Evolutionary conservation across 2,329 filamentous ascomycete species (phyloP).

Genomic region (Sclerotinia nivalis): DNA sequence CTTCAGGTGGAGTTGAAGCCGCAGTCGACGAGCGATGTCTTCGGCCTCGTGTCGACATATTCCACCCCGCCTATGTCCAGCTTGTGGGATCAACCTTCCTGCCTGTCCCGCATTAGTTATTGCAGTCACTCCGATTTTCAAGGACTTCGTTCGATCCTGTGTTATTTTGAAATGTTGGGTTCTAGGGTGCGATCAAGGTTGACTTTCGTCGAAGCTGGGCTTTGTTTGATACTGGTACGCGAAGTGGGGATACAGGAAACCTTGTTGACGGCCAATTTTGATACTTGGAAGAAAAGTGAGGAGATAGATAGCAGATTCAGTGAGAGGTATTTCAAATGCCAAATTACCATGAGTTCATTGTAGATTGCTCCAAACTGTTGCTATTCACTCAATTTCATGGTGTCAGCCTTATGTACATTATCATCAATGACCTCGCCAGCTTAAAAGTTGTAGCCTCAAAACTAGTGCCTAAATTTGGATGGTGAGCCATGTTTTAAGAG

Average conservation of each 20-base stretch:
- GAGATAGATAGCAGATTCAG: not conserved
- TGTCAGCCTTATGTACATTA: conserved; percentile 24
- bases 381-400: conserved; percentile 16
- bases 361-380: conserved; percentile 5
- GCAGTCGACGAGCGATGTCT: conserved; percentile 66
- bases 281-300: not conserved
- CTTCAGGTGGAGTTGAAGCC: conserved; percentile 55
- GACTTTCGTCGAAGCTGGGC: conserved; percentile 30
- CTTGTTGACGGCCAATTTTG: not conserved
- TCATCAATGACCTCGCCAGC: conserved; percentile 15
- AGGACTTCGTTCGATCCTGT: conserved; percentile 26
- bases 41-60: conserved; percentile 55
- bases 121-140: conserved; percentile 18
- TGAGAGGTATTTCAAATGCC: not conserved
- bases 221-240: conserved; percentile 24
- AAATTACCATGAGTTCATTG: conserved; percentile 12
- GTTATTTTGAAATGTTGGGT: conserved; percentile 13
- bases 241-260: conserved; percentile 24
- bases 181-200: conserved; percentile 12
- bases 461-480: conserved; percentile 6
- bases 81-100: conserved; percentile 28
- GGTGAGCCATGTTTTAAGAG: conserved; percentile 9
- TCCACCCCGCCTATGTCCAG: conserved; percentile 39
- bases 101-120: conserved; percentile 34
- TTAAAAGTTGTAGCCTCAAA: conserved; percentile 20